phyloP scores from a whole-genome alignment of 2,329 filamentous ascomycete genomes.

The Neofusicoccum parvum region DNA sequence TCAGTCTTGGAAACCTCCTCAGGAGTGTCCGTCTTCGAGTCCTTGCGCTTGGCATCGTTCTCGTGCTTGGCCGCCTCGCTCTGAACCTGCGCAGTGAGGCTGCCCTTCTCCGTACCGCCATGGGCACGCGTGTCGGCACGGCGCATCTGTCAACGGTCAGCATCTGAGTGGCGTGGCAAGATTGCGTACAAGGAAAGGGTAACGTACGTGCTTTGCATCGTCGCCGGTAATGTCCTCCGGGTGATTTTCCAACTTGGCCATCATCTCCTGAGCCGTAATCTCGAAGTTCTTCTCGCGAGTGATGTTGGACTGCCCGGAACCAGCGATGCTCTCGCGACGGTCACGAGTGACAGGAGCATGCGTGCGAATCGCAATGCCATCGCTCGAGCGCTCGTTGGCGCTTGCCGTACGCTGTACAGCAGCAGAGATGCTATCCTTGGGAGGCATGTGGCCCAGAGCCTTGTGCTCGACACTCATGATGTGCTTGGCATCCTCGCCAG shows the following conservation, averaged over 20 bases:
- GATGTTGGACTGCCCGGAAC: conserved; percentile 32
- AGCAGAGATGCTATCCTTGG: conserved; percentile 19
- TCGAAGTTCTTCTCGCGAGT: conserved; percentile 37
- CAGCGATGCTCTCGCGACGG: conserved; percentile 20
- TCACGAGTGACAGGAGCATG: not conserved
- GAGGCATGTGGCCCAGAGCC: conserved; percentile 10
- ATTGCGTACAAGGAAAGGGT: not conserved
- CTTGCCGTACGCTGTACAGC: conserved; percentile 26
- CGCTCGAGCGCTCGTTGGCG: conserved; percentile 28
- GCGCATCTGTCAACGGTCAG: conserved; percentile 28
- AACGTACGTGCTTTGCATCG: conserved; percentile 28
- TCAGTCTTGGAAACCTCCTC: not conserved
- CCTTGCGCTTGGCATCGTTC: not conserved
- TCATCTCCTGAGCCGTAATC: conserved; percentile 29
- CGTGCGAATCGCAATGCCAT: not conserved
- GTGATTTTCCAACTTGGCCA: conserved; percentile 36
- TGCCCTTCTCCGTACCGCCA: conserved; percentile 34
- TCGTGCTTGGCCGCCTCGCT: conserved; percentile 32
- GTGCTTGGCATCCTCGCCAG: conserved; percentile 34
- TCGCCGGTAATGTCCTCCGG: conserved; percentile 36
- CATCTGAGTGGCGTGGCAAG: not conserved
- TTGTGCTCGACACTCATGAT: conserved; percentile 24
- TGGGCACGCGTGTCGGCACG: conserved; percentile 33
- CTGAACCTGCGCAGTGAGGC: conserved; percentile 37
- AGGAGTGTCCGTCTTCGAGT: not conserved